These are phyloP conservation scores for Codiaeum variegatum DNA, from an alignment of 441 rosid genomes.

Conservation along the genomic window DNA sequence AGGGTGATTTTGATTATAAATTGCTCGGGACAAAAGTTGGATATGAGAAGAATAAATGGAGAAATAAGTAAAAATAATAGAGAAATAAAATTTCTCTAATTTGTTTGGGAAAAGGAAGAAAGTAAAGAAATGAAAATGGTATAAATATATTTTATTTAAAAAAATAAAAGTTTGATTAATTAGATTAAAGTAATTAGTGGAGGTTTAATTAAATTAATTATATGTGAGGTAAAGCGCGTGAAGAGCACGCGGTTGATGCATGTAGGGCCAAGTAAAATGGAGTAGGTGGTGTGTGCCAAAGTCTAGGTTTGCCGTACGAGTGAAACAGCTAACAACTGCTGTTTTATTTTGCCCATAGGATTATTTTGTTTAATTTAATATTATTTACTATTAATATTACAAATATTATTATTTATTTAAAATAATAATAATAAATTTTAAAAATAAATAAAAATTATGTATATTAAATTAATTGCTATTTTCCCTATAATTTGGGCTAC, in stretches of 20 bases:
- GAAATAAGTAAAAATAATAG: no score
- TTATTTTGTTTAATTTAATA: neutral
- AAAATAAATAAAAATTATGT: no score
- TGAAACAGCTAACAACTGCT: neutral
- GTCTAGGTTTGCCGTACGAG: conserved; percentile 22
- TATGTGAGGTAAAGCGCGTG: conserved; percentile 4
- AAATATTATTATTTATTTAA: no score
- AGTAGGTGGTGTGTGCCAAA: conserved; percentile 15
- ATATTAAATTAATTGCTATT: neutral
- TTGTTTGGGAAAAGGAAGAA: no score
- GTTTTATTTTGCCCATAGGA: neutral
- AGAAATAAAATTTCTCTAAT: no score
- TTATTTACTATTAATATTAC: no score
- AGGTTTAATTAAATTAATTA: neutral
- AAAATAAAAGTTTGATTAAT: neutral
- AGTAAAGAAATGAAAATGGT: no score
- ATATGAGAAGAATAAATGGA: no score
- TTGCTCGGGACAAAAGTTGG: no score
- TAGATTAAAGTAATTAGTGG: neutral
- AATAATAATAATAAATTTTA: neutral
- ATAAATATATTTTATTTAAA: neutral
- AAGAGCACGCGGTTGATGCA: neutral
- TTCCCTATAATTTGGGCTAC: neutral
- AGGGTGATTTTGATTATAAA: no score
- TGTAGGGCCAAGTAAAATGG: neutral